Percentiles rank a stretch among this genome's conserved stretches.
These are phyloP conservation scores for California macrophylla DNA, from an alignment of 441 rosid species.

Conservation along the genomic window DNA sequence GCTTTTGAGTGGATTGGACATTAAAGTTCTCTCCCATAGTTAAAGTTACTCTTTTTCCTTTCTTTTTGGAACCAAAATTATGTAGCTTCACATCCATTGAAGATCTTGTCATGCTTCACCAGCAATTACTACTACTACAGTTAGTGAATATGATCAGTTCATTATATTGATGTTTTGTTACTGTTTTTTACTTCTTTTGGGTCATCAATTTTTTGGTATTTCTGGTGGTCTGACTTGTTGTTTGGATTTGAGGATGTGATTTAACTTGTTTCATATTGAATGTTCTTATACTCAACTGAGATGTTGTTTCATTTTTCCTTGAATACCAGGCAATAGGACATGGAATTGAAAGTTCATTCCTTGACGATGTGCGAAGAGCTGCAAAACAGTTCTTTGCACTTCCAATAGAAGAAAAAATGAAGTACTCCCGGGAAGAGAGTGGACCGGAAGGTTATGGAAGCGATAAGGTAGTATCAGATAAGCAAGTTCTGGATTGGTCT, in stretches of 20 bases:
- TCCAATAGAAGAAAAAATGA: conserved; percentile 7
- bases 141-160: background rate
- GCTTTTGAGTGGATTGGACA: too few species aligned
- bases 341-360: conserved; percentile 9
- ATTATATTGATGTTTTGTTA: too few species aligned
- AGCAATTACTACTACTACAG: background rate
- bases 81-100: too few species aligned
- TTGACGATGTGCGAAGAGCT: background rate
- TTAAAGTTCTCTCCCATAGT: too few species aligned
- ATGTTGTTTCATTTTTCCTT: background rate
- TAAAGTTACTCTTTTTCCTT: background rate
- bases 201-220: too few species aligned
- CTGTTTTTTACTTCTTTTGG: too few species aligned
- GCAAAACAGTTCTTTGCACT: conserved; percentile 8
- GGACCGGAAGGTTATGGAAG: conserved; percentile 12
- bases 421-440: background rate
- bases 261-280: background rate
- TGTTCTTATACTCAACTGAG: background rate
- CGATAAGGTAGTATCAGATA: conserved; percentile 9
- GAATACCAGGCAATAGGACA: conserved; percentile 11
- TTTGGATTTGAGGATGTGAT: too few species aligned
- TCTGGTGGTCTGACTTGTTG: too few species aligned
- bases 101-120: background rate
- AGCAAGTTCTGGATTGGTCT: conserved; percentile 18
- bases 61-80: background rate